phyloP scores from a whole-genome alignment of 2,329 filamentous ascomycete species.

The Sphaerulina vaccinii region DNA sequence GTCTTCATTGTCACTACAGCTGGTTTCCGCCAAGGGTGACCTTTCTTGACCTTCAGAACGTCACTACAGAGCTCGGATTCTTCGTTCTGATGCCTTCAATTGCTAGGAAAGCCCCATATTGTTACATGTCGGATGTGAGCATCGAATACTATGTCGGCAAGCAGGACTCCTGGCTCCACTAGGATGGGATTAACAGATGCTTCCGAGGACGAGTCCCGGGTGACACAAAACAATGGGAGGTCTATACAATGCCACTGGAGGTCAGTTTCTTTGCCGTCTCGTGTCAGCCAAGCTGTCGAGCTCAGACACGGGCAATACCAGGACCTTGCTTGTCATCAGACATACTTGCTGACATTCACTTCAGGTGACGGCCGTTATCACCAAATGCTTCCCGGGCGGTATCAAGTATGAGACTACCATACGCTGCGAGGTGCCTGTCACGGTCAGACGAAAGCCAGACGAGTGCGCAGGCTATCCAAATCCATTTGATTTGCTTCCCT shows the following conservation, averaged over 20 bases:
- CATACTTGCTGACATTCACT: too few relatives aligned
- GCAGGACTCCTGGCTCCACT: slow-evolving; percentile 21
- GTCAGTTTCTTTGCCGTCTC: too few relatives aligned
- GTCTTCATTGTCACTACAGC: slow-evolving; percentile 23
- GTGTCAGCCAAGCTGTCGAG: too few relatives aligned
- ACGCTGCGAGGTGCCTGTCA: slow-evolving; percentile 27
- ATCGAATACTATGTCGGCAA: slow-evolving; percentile 24
- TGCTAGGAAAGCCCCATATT: slow-evolving; percentile 8
- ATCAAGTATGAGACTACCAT: slow-evolving; percentile 26
- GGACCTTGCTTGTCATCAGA: too few relatives aligned
- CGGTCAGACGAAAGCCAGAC: slow-evolving; percentile 27
- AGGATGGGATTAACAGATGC: slow-evolving; percentile 17
- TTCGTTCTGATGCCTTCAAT: slow-evolving; percentile 22
- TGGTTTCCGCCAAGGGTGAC: slow-evolving; percentile 24
- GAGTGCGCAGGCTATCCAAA: slow-evolving; percentile 13
- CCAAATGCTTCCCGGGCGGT: slow-evolving; percentile 20
- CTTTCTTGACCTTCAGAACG: slow-evolving; percentile 26
- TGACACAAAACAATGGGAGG: slow-evolving; percentile 25
- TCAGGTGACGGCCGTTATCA: slow-evolving; percentile 22
- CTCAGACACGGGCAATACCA: too few relatives aligned
- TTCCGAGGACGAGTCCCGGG: slow-evolving; percentile 25
- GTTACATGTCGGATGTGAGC: slow-evolving; percentile 7
- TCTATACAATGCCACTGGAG: slow-evolving; percentile 29
- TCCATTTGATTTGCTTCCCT: slow-evolving; percentile 7
- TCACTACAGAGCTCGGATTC: slow-evolving; percentile 21